A percentile compares a stretch with the other conserved stretches of the same genome.
Conservation (phyloP, 495 filamentous ascomycete species). For the Penicillium canariense region DNA sequence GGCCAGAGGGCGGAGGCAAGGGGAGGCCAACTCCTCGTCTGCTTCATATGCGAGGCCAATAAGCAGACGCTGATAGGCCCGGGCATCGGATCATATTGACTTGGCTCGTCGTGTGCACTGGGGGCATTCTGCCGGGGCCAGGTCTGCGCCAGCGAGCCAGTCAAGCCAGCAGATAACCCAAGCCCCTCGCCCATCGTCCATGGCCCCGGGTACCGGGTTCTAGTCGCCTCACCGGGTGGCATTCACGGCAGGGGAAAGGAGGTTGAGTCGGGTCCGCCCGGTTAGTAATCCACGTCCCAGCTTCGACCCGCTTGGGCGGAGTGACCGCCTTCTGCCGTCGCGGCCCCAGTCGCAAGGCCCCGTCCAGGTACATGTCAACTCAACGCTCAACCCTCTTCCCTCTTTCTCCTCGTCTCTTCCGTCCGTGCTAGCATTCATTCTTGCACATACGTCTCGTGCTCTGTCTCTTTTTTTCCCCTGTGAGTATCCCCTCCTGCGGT, state of each 20-base stretch:
- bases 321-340: neutral
- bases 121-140: too few species aligned
- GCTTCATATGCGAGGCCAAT: constrained; percentile 20
- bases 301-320: neutral
- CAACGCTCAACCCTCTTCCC: constrained; percentile 7
- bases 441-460: constrained; percentile 4
- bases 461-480: constrained; percentile 10
- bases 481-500: neutral
- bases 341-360: neutral
- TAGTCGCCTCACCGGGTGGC: constrained; percentile 17
- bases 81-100: neutral
- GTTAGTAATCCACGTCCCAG: neutral
- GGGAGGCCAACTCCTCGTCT: neutral
- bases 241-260: constrained; percentile 23
- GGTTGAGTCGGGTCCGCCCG: too few species aligned
- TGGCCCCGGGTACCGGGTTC: neutral
- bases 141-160: too few species aligned
- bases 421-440: neutral
- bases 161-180: neutral
- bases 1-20: too few species aligned
- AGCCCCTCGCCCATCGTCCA: neutral
- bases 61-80: constrained; percentile 31
- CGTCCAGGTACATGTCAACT: constrained; percentile 1
- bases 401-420: constrained; percentile 11
- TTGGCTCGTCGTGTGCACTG: too few species aligned